These are phyloP conservation scores for Papiliotrema flavescens DNA, from an alignment of 1,284 basidiomycete genomes.

Conservation along the genomic window DNA sequence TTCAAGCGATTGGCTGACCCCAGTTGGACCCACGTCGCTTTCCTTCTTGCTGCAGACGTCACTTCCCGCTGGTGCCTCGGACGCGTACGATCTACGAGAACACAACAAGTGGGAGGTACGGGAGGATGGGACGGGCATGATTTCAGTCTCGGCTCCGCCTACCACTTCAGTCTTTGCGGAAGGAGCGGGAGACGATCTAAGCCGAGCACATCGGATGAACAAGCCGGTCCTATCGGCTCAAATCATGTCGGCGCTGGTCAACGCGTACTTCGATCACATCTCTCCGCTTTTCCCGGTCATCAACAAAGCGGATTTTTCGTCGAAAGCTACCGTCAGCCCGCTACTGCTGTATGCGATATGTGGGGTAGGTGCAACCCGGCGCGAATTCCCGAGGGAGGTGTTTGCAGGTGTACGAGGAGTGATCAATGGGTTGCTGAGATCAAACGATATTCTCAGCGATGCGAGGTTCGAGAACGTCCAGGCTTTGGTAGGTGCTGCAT, in stretches of 20 bases:
- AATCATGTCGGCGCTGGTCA: slow-evolving; percentile 75
- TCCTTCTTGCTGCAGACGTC: slow-evolving; percentile 84
- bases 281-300: slow-evolving; percentile 83
- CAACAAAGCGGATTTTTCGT: slow-evolving; percentile 78
- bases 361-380: slow-evolving; percentile 77
- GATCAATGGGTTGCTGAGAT: slow-evolving; percentile 80
- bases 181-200: slow-evolving; percentile 26
- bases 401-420: slow-evolving; percentile 79
- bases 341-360: slow-evolving; percentile 86
- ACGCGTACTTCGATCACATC: slow-evolving; percentile 83
- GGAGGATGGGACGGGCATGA: slow-evolving; percentile 75
- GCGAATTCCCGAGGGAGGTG: slow-evolving; percentile 75
- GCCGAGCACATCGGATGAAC: slow-evolving; percentile 40
- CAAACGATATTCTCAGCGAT: slow-evolving; percentile 84
- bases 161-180: slow-evolving; percentile 15
- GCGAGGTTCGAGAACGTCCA: slow-evolving; percentile 85
- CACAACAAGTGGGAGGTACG: slow-evolving; percentile 79
- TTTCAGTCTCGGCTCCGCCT: slow-evolving; percentile 69
- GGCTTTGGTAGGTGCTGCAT: slow-evolving; percentile 60
- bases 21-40: slow-evolving; percentile 74
- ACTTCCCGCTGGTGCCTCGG: slow-evolving; percentile 75
- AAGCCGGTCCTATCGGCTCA: slow-evolving; percentile 58
- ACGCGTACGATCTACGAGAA: slow-evolving; percentile 79
- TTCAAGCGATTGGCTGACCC: background rate
- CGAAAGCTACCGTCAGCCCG: slow-evolving; percentile 50